These are phyloP conservation scores for Dioscorea dumetorum DNA, from an alignment of 106 monocot species.

Conservation along the genomic window DNA sequence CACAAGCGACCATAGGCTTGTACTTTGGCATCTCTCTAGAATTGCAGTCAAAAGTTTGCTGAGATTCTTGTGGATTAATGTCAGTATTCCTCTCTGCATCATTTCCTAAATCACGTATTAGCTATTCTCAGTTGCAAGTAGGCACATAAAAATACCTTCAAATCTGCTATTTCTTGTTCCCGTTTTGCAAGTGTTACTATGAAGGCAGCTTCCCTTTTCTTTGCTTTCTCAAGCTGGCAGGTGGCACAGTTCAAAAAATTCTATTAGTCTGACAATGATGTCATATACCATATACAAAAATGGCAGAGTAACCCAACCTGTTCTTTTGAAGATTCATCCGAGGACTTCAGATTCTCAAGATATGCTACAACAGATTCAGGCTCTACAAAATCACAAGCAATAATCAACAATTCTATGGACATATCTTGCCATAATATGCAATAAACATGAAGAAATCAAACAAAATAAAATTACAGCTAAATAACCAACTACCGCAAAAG, in stretches of 20 bases:
- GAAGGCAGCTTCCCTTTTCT: constrained; percentile 95
- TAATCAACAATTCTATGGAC: background rate
- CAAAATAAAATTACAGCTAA: background rate
- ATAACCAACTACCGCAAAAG: background rate
- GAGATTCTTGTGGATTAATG: no score
- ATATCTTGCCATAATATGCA: background rate
- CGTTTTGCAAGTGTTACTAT: constrained; percentile 94
- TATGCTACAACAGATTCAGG: constrained; percentile 51
- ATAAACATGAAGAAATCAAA: background rate
- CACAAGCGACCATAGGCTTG: no score
- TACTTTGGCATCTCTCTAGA: no score
- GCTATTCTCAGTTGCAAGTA: no score
- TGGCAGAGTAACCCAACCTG: constrained; percentile 41
- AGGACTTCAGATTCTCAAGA: constrained; percentile 81
- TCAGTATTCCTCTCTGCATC: no score
- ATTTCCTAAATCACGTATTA: no score
- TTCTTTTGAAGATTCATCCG: constrained; percentile 86
- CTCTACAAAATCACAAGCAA: constrained; percentile 30
- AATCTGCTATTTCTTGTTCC: constrained; percentile 92
- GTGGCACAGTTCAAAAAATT: constrained; percentile 1
- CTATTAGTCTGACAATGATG: background rate
- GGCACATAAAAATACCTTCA: constrained; percentile 68
- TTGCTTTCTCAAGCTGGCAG: constrained; percentile 91
- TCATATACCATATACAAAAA: background rate
- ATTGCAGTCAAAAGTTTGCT: no score